These are phyloP conservation scores for Colletotrichum tamarilloi DNA, from an alignment of 2,329 filamentous ascomycete genomes.

Conservation along the genomic window DNA sequence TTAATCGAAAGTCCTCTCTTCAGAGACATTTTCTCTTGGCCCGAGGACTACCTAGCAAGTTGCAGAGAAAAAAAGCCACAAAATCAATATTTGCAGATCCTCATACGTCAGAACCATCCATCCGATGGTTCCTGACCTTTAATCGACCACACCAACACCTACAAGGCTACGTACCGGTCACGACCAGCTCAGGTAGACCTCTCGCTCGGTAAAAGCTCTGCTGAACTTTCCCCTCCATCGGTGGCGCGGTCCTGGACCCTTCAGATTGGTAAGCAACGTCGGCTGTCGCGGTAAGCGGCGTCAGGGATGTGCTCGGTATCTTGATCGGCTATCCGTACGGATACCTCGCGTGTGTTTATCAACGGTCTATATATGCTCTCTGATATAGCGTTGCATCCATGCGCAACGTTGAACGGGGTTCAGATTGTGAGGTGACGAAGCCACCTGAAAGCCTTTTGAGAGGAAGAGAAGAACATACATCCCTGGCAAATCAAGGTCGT, in stretches of 20 bases:
- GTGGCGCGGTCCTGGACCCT: background rate
- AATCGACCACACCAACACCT: background rate
- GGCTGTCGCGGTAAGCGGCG: constrained; percentile 12
- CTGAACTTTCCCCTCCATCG: background rate
- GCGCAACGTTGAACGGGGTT: background rate
- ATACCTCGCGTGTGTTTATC: background rate
- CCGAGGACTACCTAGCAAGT: background rate
- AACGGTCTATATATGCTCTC: background rate
- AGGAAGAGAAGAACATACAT: background rate
- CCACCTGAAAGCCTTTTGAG: background rate
- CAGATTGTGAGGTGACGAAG: background rate
- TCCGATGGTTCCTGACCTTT: background rate
- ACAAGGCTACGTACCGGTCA: too few species aligned
- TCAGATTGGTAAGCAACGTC: constrained; percentile 14
- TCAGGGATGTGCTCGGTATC: background rate
- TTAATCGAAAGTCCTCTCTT: background rate
- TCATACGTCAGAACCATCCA: background rate
- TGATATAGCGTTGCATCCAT: background rate
- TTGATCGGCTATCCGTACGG: constrained; percentile 13
- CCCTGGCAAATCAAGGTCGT: background rate
- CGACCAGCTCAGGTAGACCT: background rate
- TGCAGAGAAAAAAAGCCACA: too few species aligned
- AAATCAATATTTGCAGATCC: constrained; percentile 19
- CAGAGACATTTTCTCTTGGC: background rate
- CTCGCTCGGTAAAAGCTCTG: background rate